Evolutionary conservation across 1,284 basidiomycete genomes (phyloP).

Genomic region (Tylopilus sp.): DNA sequence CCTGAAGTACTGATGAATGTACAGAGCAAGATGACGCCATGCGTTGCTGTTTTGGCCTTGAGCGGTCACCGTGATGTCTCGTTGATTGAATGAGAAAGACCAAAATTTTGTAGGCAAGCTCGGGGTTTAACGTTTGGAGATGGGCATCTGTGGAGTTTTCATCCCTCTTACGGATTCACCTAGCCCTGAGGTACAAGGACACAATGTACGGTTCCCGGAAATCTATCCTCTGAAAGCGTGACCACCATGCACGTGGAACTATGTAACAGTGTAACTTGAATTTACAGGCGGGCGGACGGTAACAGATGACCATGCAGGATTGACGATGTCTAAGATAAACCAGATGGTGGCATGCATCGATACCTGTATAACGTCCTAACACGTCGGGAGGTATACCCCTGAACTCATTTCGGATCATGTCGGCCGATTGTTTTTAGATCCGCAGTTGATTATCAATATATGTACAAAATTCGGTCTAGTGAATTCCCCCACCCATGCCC

Average conservation of each 20-base stretch:
- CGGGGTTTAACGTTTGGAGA: conserved; percentile 95
- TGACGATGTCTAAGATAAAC: conserved; percentile 98
- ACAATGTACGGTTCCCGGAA: conserved; percentile 98
- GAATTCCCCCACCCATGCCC: conserved; percentile 83
- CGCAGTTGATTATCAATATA: conserved; percentile 91
- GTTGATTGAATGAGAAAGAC: conserved; percentile 11
- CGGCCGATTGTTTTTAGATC: conserved; percentile 63
- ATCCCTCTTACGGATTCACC: conserved; percentile 97
- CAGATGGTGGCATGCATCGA: conserved; percentile 96
- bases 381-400: conserved; percentile 80
- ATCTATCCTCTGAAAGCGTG: conserved; percentile 94
- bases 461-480: conserved; percentile 84
- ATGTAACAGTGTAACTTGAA: not conserved
- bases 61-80: conserved; percentile 73
- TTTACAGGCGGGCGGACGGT: conserved; percentile 75
- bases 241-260: not conserved
- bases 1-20: conserved; percentile 96
- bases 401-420: conserved; percentile 2
- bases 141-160: conserved; percentile 98
- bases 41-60: conserved; percentile 93
- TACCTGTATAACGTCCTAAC: conserved; percentile 97
- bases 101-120: conserved; percentile 78
- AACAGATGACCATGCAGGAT: conserved; percentile 96
- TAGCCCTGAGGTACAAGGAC: conserved; percentile 98
- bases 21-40: conserved; percentile 99